Evolutionary conservation across 352 stramenopile species (phyloP).

Genomic region (Phytophthora constricta): DNA sequence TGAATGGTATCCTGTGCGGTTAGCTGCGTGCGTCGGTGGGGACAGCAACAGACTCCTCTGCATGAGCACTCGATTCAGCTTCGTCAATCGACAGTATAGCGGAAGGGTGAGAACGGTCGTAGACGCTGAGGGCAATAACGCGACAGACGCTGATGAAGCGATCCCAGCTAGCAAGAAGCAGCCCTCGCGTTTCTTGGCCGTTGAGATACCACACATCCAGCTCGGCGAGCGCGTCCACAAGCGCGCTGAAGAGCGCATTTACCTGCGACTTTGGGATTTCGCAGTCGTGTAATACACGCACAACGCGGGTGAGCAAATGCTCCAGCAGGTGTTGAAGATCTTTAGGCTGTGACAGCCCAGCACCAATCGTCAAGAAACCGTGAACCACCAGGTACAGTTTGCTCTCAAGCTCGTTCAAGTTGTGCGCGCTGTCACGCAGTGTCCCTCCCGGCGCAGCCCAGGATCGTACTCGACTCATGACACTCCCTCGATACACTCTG

Average conservation of each 20-base stretch:
- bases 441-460: conserved; percentile 15
- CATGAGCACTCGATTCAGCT: conserved; percentile 2
- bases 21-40: conserved; percentile 13
- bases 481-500: conserved; percentile 44
- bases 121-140: conserved; percentile 56
- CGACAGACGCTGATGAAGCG: conserved; percentile 74
- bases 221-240: conserved; percentile 70
- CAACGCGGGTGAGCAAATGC: conserved; percentile 65
- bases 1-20: conserved; percentile 11
- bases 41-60: conserved; percentile 4
- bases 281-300: conserved; percentile 70
- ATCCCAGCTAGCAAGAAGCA: conserved; percentile 74
- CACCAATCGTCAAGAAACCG: conserved; percentile 75
- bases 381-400: conserved; percentile 76
- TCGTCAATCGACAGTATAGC: conserved; percentile 17
- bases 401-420: conserved; percentile 39
- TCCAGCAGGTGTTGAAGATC: conserved; percentile 76
- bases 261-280: conserved; percentile 45
- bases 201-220: conserved; percentile 83
- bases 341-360: conserved; percentile 76
- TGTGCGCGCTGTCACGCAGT: conserved; percentile 21
- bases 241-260: conserved; percentile 63
- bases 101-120: conserved; percentile 48
- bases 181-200: conserved; percentile 56
- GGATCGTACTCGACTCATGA: conserved; percentile 47